Base-by-base conservation (phyloP, 352 stramenopile species). In the Pythium dissotocum region DNA sequence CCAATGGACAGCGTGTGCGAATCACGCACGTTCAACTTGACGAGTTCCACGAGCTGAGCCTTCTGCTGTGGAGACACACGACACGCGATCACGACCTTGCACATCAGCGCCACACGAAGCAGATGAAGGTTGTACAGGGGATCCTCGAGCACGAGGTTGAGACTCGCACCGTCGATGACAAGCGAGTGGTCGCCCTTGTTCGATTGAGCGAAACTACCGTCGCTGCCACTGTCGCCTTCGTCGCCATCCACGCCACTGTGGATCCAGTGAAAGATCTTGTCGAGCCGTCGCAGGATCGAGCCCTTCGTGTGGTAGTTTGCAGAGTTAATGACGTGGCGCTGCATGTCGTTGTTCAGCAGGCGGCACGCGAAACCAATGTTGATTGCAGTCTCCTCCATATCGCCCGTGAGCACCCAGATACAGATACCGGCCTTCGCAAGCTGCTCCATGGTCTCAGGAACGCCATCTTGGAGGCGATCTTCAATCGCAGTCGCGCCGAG, bases 41-140 rank as follows among this genome's bases (percentile, higher is more conserved):
- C 97, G 28, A 99, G 81, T 63, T 98, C 91, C 7, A 99, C 97
- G 4, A 99, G 71, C 54, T 99, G 86, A 7, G 97, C 97, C 76
- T 99, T 99, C 76, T 99, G 98, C 54, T 97, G 90, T 24, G 98
- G 98, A 40, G 93, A 99, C 2, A 99, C 98, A 59, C 98, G 93
- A 65, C 97, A 99, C 32, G 95, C 97, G 61, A 99, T 96, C 1
- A 99, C 97, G 12, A 97, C 94, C 44, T 98, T 94, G 72, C 95
- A 99, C 75, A 88, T 95, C 65, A 86, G 79, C 62, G 90, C 75
- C 4, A 97, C 77, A 26, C 87, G 85, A 13, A 98, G 75, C 38
- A 98, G 72, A 65, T 94, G 84, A 32, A 93, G 69, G 63, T 91
- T 91, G 66, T 87, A 83, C 36, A 91, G 64, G 5, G 82, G 77